These are phyloP conservation scores for Colletotrichum cordylinicola DNA, from an alignment of 2,329 filamentous ascomycete genomes.

Conservation along the genomic window DNA sequence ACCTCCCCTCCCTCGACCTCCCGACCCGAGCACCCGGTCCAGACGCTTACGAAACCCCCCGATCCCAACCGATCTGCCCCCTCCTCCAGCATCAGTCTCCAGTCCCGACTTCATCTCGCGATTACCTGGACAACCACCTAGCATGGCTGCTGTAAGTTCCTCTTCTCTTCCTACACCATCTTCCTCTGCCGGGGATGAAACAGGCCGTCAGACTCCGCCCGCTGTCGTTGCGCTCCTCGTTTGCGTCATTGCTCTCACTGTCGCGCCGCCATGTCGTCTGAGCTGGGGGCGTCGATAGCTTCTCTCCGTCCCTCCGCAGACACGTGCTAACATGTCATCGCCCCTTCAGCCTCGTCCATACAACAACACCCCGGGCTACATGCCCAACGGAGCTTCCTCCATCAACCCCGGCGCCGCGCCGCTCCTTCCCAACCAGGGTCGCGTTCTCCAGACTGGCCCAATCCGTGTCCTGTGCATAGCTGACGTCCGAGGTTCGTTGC, in stretches of 20 bases:
- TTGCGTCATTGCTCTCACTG: not conserved
- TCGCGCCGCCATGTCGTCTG: not conserved
- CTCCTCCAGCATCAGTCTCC: conserved; percentile 4
- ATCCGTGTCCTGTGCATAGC: conserved; percentile 74
- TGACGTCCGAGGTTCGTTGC: conserved; percentile 69
- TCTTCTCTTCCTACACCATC: not conserved
- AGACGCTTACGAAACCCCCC: conserved; percentile 9
- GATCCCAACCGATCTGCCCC: conserved; percentile 9
- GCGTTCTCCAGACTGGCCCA: conserved; percentile 69
- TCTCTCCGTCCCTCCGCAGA: conserved; percentile 1
- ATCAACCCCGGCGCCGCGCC: conserved; percentile 66
- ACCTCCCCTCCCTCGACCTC: not conserved
- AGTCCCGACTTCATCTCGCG: conserved; percentile 10
- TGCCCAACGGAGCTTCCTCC: conserved; percentile 66
- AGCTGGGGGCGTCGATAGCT: conserved; percentile 2
- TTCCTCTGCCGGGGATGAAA: not conserved
- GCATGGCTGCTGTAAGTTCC: conserved; percentile 25
- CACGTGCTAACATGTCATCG: conserved; percentile 17
- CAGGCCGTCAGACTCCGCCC: no score
- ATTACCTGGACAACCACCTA: conserved; percentile 20
- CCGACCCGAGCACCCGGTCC: conserved; percentile 14
- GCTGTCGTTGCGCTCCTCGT: not conserved
- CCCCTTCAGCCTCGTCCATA: conserved; percentile 44
- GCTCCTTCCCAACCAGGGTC: conserved; percentile 71
- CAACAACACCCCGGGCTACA: conserved; percentile 62